A percentile compares a stretch with the other conserved stretches of the same genome.
phyloP scores from a whole-genome alignment of 768 basidiomycete genomes.

The Hericium erinaceus region DNA sequence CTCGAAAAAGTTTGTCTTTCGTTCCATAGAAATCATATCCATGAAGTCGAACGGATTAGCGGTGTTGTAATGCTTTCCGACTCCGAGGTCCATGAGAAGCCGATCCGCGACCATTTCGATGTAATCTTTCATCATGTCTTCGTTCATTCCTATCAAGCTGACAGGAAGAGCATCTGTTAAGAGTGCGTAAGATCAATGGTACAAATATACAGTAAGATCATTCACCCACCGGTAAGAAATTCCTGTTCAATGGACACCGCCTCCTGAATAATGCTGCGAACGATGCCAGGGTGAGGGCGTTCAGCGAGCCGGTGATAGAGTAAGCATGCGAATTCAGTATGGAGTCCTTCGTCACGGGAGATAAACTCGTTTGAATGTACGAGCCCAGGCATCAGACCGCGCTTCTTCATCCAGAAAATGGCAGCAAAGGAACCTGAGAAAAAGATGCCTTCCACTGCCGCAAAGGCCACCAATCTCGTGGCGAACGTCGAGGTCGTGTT shows the following conservation, averaged over 20 bases:
- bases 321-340: slow-evolving; percentile 92
- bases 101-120: slow-evolving; percentile 91
- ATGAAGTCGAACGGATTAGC: slow-evolving; percentile 90
- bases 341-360: slow-evolving; percentile 91
- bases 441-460: slow-evolving; percentile 93
- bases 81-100: slow-evolving; percentile 76
- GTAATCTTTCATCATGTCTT: slow-evolving; percentile 79
- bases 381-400: slow-evolving; percentile 92
- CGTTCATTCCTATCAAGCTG: slow-evolving; percentile 86
- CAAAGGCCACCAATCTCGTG: slow-evolving; percentile 86
- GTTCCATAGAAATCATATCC: slow-evolving; percentile 92
- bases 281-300: slow-evolving; percentile 73
- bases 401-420: slow-evolving; percentile 96
- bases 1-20: slow-evolving; percentile 97
- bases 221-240: slow-evolving; percentile 63
- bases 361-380: slow-evolving; percentile 97
- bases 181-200: no score
- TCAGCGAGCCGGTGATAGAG: slow-evolving; percentile 71
- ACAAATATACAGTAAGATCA: not conserved
- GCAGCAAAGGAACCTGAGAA: slow-evolving; percentile 95
- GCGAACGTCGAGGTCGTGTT: slow-evolving; percentile 75
- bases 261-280: slow-evolving; percentile 67
- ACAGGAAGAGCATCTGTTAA: slow-evolving; percentile 72
- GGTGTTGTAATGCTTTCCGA: slow-evolving; percentile 64
- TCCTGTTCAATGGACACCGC: slow-evolving; percentile 84